Conservation (phyloP, 176 grass and related monocot species). For the Avena sativa region DNA sequence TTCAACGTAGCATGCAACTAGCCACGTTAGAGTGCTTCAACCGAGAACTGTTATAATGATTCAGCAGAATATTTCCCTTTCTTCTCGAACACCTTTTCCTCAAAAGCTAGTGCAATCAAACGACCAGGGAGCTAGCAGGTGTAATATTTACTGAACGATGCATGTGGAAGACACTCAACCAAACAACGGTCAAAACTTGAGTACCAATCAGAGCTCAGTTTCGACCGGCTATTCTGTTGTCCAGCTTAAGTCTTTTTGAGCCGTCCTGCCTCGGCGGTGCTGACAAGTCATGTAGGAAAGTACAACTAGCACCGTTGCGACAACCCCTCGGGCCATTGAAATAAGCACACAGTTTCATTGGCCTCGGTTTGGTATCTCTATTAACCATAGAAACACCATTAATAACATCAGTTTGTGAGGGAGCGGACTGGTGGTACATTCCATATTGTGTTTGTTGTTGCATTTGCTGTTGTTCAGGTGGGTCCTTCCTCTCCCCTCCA, state of each 20-base stretch:
- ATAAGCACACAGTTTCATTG: constrained; percentile 72
- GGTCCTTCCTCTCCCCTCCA: constrained; percentile 75
- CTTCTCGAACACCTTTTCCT: constrained; percentile 38
- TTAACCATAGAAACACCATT: constrained; percentile 29
- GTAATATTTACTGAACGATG: constrained; percentile 49
- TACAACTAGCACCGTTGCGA: constrained; percentile 77
- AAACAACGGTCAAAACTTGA: constrained; percentile 52
- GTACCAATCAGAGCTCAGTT: constrained; percentile 40
- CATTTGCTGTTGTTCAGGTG: constrained; percentile 35
- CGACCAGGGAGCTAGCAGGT: not conserved
- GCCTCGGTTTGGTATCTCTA: constrained; percentile 62
- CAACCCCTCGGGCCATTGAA: constrained; percentile 88
- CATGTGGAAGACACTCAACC: constrained; percentile 14
- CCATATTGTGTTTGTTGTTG: constrained; percentile 51
- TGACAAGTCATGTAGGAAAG: constrained; percentile 75
- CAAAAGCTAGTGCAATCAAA: not conserved
- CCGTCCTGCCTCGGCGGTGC: constrained; percentile 50
- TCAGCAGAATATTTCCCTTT: constrained; percentile 43
- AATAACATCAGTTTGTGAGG: constrained; percentile 40
- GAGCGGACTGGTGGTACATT: constrained; percentile 49
- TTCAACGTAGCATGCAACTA: not conserved
- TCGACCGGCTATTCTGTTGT: constrained; percentile 75
- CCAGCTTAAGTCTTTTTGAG: constrained; percentile 84
- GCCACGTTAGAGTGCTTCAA: not conserved
- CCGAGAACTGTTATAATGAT: not conserved